Evolutionary conservation across 305 asterid species (phyloP).

Genomic region (Solanum hybrid): DNA sequence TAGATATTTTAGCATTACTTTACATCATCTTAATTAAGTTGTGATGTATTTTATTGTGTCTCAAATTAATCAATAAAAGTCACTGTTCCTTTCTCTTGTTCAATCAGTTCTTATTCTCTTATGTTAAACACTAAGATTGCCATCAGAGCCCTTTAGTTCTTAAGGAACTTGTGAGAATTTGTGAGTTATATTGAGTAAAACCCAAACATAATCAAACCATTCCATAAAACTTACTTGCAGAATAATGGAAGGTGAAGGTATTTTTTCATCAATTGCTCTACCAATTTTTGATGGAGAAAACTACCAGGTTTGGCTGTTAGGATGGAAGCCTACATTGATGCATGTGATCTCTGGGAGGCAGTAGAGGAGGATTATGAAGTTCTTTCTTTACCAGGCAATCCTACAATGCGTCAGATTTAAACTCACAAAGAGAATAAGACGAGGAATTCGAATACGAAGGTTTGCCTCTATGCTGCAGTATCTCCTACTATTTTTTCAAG

Average conservation of each 20-base stretch:
- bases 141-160: neutral
- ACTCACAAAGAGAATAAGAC: neutral
- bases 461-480: neutral
- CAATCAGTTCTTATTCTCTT: neutral
- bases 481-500: neutral
- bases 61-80: neutral
- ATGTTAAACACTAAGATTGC: neutral
- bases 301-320: neutral
- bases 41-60: neutral
- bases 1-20: neutral
- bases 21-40: neutral
- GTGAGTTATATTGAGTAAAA: neutral
- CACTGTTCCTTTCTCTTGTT: neutral
- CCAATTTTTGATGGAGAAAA: neutral
- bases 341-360: neutral
- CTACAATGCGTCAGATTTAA: neutral
- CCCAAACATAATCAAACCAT: neutral
- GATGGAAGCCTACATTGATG: neutral
- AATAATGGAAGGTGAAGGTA: neutral
- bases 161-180: neutral
- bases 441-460: neutral
- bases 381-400: neutral
- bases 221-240: neutral
- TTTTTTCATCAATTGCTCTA: neutral
- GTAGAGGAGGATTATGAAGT: neutral